Percentiles rank a stretch among this genome's conserved stretches.
phyloP scores from a whole-genome alignment of 139 green algal species.

The Picochlorum sp. region DNA sequence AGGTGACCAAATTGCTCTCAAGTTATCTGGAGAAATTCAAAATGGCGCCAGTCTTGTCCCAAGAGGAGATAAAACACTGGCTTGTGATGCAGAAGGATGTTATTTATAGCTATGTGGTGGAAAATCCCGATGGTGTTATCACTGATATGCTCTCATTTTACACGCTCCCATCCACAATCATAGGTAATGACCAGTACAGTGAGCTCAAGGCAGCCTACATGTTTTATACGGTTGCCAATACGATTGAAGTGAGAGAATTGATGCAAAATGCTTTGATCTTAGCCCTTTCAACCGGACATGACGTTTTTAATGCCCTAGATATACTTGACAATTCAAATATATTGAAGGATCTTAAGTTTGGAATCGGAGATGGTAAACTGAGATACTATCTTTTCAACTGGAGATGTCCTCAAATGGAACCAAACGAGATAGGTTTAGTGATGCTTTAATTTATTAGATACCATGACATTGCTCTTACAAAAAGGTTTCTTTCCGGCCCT shows the following conservation, averaged over 20 bases:
- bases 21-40: constrained; percentile 58
- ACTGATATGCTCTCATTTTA: constrained; percentile 93
- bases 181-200: constrained; percentile 74
- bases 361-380: constrained; percentile 89
- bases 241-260: constrained; percentile 32
- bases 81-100: constrained; percentile 56
- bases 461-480: no score
- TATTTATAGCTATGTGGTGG: constrained; percentile 83
- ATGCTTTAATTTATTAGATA: constrained; percentile 53
- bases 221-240: constrained; percentile 78
- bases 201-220: constrained; percentile 86
- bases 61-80: constrained; percentile 85
- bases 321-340: constrained; percentile 68
- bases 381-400: constrained; percentile 99
- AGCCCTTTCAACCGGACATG: constrained; percentile 60
- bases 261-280: constrained; percentile 83
- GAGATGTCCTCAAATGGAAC: constrained; percentile 41
- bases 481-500: no score
- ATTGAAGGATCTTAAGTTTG: constrained; percentile 93
- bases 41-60: constrained; percentile 54
- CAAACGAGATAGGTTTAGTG: constrained; percentile 80
- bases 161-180: constrained; percentile 79
- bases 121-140: constrained; percentile 44
- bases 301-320: constrained; percentile 98
- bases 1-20: constrained; percentile 61